Percentiles rank a stretch among this genome's conserved stretches.
Evolutionary conservation across 208 protist species (phyloP).

Genomic region (Trypanosoma melophagium): DNA sequence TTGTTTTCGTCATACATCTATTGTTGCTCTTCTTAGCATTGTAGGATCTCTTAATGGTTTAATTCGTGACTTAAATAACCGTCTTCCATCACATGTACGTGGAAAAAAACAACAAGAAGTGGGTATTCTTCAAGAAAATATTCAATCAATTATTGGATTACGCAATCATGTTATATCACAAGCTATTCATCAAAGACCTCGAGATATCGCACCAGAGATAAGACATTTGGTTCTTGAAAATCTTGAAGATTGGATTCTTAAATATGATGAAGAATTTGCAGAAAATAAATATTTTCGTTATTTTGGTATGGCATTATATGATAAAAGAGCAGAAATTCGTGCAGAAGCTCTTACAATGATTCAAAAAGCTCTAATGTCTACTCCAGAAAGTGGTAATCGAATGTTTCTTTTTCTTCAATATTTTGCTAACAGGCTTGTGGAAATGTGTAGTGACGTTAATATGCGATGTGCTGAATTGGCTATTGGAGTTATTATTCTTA

Average conservation of each 20-base stretch:
- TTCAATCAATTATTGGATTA: slow-evolving; percentile 52
- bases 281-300: slow-evolving; percentile 90
- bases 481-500: slow-evolving; percentile 76
- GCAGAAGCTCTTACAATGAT: slow-evolving; percentile 78
- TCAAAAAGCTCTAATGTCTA: slow-evolving; percentile 53
- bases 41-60: slow-evolving; percentile 75
- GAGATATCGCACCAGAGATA: slow-evolving; percentile 84
- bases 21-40: slow-evolving; percentile 63
- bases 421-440: slow-evolving; percentile 76
- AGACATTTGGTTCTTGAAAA: slow-evolving; percentile 69
- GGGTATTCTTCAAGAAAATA: slow-evolving; percentile 39
- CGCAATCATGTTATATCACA: slow-evolving; percentile 82
- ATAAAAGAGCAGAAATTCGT: slow-evolving; percentile 82
- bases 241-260: slow-evolving; percentile 74
- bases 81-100: slow-evolving; percentile 34
- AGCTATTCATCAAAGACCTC: slow-evolving; percentile 77
- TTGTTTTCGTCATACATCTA: slow-evolving; percentile 84
- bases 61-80: slow-evolving; percentile 42
- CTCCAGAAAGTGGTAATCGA: slow-evolving; percentile 57
- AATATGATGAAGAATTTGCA: slow-evolving; percentile 78
- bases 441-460: slow-evolving; percentile 85
- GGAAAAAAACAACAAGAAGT: slow-evolving; percentile 54
- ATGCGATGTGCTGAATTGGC: slow-evolving; percentile 79
- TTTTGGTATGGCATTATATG: slow-evolving; percentile 88
- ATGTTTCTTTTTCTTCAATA: slow-evolving; percentile 88